A percentile compares a stretch with the other conserved stretches of the same genome.
Evolutionary conservation across 495 filamentous ascomycete genomes (phyloP).

Genomic region (Penicillium robsamsonii): DNA sequence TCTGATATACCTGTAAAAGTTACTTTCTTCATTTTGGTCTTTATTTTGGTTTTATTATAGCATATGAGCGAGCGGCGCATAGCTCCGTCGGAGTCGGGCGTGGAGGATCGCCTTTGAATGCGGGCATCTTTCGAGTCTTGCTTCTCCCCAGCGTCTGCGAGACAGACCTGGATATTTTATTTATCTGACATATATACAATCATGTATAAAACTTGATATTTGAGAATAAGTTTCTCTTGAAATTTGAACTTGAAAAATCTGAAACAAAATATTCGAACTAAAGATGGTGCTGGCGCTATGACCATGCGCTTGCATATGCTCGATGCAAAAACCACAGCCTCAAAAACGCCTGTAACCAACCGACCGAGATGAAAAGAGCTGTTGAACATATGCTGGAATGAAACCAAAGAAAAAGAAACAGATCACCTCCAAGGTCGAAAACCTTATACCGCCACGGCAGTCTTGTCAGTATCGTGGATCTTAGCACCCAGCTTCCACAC

Average conservation of each 20-base stretch:
- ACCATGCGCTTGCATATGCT: not conserved
- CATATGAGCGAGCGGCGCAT: constrained; percentile 28
- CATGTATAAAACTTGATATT: not conserved
- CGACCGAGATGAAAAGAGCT: constrained; percentile 3
- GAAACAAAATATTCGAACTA: not conserved
- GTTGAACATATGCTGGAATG: not conserved
- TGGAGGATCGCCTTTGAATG: not conserved
- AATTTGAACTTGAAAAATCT: not conserved
- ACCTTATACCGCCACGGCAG: constrained; percentile 11
- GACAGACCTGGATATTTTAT: constrained; percentile 9
- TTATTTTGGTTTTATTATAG: constrained; percentile 15
- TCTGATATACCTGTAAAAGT: constrained; percentile 13
- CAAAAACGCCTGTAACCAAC: constrained; percentile 6
- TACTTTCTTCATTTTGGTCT: not conserved
- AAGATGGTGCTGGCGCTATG: not conserved
- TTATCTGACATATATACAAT: constrained; percentile 1
- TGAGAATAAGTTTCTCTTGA: not conserved
- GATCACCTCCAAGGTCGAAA: not conserved
- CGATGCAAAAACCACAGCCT: constrained; percentile 4
- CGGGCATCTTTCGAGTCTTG: not conserved
- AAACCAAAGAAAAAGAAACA: constrained; percentile 8
- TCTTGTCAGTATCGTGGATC: constrained; percentile 41
- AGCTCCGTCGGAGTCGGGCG: constrained; percentile 8
- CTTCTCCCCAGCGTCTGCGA: constrained; percentile 7
- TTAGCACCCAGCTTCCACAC: constrained; percentile 76